Conservation (phyloP, 305 asterid genomes). For the Fraxinus velutina region DNA sequence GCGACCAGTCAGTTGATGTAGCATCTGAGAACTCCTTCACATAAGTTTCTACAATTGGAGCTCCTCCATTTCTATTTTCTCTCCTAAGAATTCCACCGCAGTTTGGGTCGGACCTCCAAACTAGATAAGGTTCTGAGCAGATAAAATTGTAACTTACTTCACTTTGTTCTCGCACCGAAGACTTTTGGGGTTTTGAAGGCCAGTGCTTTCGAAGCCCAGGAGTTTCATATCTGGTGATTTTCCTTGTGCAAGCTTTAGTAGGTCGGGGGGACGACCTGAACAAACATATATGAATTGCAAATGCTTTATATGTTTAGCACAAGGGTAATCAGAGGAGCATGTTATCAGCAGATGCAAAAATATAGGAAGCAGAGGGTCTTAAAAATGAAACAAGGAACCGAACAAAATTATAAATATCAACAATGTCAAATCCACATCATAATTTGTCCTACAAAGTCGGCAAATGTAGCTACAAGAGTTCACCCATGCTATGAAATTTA, state of each 20-base stretch:
- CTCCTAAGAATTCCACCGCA: constrained; percentile 33
- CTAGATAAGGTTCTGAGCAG: constrained; percentile 22
- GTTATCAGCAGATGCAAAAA: background rate
- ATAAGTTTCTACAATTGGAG: constrained; percentile 26
- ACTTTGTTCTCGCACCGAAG: constrained; percentile 35
- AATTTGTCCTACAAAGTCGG: background rate
- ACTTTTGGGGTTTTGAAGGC: constrained; percentile 34
- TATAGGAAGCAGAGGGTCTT: background rate
- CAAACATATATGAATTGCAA: background rate
- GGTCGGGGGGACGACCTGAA: constrained; percentile 67
- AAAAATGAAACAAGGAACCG: background rate
- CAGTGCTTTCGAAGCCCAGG: constrained; percentile 26
- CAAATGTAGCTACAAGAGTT: background rate
- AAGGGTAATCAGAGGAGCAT: background rate
- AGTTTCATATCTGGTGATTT: constrained; percentile 30
- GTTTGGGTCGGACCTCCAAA: constrained; percentile 22
- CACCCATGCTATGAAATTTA: constrained; percentile 23
- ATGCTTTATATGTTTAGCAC: background rate
- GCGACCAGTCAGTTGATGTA: constrained; percentile 64
- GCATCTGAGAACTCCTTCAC: constrained; percentile 51
- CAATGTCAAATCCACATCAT: background rate
- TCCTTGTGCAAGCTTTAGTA: constrained; percentile 27
- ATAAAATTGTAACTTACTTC: constrained; percentile 11
- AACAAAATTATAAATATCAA: background rate
- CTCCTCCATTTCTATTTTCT: constrained; percentile 33